Percentiles rank a stretch among this genome's conserved stretches.
phyloP scores from a whole-genome alignment of 371 early-diverging fungal genomes.

The Mortierella sp. region DNA sequence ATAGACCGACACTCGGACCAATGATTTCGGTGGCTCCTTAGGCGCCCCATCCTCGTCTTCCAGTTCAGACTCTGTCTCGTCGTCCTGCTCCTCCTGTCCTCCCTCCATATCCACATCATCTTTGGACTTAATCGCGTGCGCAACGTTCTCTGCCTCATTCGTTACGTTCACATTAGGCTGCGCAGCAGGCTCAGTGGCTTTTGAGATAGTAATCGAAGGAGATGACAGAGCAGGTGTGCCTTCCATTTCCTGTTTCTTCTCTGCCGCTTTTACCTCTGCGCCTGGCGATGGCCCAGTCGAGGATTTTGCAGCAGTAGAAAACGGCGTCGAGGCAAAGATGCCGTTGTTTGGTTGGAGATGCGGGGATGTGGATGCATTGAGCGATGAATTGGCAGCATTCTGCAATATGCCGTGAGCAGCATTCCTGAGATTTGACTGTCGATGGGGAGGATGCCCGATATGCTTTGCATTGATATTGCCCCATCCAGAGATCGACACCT shows the following conservation, averaged over 20 bases:
- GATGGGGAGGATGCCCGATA: conserved; percentile 37
- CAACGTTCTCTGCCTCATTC: not conserved
- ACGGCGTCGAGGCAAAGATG: conserved; percentile 7
- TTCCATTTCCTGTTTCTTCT: too few relatives aligned
- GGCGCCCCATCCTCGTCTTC: conserved; percentile 23
- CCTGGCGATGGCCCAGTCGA: not conserved
- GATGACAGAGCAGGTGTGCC: too few relatives aligned
- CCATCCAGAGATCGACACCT: conserved; percentile 55
- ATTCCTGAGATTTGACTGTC: conserved; percentile 45
- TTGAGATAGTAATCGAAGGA: too few relatives aligned
- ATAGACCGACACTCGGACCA: conserved; percentile 36
- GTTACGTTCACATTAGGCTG: not conserved
- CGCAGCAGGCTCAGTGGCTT: not conserved
- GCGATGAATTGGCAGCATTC: conserved; percentile 42
- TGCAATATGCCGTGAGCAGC: conserved; percentile 48
- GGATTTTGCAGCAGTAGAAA: not conserved
- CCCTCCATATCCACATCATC: conserved; percentile 35
- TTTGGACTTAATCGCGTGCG: not conserved
- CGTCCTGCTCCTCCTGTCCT: conserved; percentile 22
- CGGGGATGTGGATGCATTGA: conserved; percentile 23
- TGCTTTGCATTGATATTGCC: conserved; percentile 39
- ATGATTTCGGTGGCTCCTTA: conserved; percentile 29
- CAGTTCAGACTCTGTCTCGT: conserved; percentile 47
- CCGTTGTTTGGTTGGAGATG: conserved; percentile 16
- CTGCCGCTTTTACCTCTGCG: not conserved